Evolutionary conservation across 2,329 filamentous ascomycete species (phyloP), one percentile per base, ranked within the genome.

Genomic region (Hymenoscyphus albidus): DNA sequence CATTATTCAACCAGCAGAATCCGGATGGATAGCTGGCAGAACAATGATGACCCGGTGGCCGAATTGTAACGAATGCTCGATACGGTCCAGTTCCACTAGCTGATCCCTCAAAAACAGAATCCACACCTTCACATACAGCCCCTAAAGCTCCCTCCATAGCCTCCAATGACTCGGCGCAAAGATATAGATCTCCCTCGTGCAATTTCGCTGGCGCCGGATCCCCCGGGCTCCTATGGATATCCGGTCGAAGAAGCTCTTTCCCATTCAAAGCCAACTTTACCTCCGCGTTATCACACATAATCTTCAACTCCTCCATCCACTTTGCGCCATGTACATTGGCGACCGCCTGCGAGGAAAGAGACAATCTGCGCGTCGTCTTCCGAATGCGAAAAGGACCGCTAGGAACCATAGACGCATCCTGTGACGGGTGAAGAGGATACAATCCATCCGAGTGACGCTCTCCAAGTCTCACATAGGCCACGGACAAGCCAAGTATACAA

Each of bases 1-100:
- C 93, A 74, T 99, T 99, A 77, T 99, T 99, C 60, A 99, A 80
- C 94, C 95, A 99, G 79, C 95, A 99, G 75, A 99, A 99, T 0
- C 95, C 95, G 1, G 94, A 97, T 0, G 95, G 95, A 71, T 90
- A 89, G 59, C 90, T 86, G 3, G 92, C 87, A 2, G 94, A 97
- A 78, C 95, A 99, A 75, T 99, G 95, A 75, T 99, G 95, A 0
- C 95, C 95, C 0, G 95, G 95, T 4, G 95, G 95, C 39, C 95
- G 88, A 59, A 98, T 90, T 35, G 90, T 93, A 59, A 98, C 92
- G 76, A 99, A 99, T 0, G 93, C 93, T 63, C 92, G 87, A 57
- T 84, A 87, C 27, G 89, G 88, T 6, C 86, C 84, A 3, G 79
- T 78, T 1, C 78, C 77, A 54, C 63, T 72, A n/a, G 68, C 64